phyloP scores from a whole-genome alignment of 306 rosid species.

The Begonia loranthoides region DNA sequence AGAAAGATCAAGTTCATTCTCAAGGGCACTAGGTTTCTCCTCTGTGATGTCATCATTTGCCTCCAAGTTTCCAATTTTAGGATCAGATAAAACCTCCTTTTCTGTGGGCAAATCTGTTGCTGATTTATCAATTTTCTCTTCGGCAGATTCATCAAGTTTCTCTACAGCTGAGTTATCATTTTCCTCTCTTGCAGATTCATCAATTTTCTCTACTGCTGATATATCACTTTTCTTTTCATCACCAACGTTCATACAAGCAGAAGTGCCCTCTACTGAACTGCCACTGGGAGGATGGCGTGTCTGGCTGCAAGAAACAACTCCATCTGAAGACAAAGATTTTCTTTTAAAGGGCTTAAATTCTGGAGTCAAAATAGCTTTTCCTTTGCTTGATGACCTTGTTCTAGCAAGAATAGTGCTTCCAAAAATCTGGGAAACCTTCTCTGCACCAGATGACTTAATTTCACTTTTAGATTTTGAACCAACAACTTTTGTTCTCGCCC shows the following conservation, averaged over 20 bases:
- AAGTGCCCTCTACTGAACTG: conserved; percentile 33
- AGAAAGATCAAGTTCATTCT: conserved; percentile 35
- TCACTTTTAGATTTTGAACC: conserved; percentile 42
- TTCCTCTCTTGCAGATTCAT: too few species aligned
- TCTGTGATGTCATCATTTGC: conserved; percentile 31
- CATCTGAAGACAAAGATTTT: conserved; percentile 29
- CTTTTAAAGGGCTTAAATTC: conserved; percentile 34
- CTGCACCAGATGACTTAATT: conserved; percentile 43
- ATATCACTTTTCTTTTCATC: conserved; percentile 28
- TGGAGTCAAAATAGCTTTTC: conserved; percentile 38
- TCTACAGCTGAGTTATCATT: too few species aligned
- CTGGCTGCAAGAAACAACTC: conserved; percentile 43
- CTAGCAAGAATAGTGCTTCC: conserved; percentile 66
- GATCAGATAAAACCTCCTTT: conserved; percentile 32
- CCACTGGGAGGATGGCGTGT: conserved; percentile 31
- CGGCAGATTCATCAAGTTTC: too few species aligned
- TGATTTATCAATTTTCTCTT: too few species aligned
- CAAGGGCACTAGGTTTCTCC: conserved; percentile 27
- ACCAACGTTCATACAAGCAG: conserved; percentile 37
- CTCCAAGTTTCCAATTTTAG: conserved; percentile 35
- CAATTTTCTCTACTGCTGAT: conserved; percentile 6
- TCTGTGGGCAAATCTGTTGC: conserved; percentile 21
- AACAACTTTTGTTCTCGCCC: conserved; percentile 75
- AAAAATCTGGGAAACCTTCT: conserved; percentile 57
- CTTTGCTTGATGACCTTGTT: conserved; percentile 78